A percentile compares a stretch with the other conserved stretches of the same genome.
Conservation (phyloP, 2,329 filamentous ascomycete genomes). For the Venturia nashicola region DNA sequence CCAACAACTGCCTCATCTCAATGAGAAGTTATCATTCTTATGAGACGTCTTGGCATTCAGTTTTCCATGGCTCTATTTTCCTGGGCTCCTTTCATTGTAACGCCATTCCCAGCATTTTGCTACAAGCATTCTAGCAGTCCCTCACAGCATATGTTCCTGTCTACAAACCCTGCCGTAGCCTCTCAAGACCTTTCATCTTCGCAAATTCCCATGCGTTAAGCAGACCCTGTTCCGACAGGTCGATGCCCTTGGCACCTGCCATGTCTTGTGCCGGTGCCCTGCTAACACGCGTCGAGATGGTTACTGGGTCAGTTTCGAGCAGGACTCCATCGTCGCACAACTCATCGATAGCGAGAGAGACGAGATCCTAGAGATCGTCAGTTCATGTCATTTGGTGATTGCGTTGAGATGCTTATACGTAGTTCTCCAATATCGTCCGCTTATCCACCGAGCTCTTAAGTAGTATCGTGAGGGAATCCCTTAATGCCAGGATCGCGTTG, state of each 20-base stretch:
- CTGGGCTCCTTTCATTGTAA: background rate
- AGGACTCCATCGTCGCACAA: constrained; percentile 41
- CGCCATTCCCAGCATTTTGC: background rate
- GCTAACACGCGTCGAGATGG: constrained; percentile 85
- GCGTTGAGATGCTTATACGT: constrained; percentile 60
- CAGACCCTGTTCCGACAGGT: constrained; percentile 89
- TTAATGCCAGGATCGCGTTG: constrained; percentile 75
- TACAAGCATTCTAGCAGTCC: background rate
- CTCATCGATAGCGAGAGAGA: constrained; percentile 88
- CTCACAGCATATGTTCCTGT: background rate
- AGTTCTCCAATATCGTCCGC: constrained; percentile 96
- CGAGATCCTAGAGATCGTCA: constrained; percentile 55
- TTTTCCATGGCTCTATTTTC: background rate
- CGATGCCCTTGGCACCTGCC: constrained; percentile 77
- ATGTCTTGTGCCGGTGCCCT: constrained; percentile 83
- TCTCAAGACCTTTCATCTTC: constrained; percentile 81
- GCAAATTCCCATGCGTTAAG: constrained; percentile 90
- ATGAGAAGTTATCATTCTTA: background rate
- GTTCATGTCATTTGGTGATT: background rate
- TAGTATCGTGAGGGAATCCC: constrained; percentile 79
- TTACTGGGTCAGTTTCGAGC: constrained; percentile 90
- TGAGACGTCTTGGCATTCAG: background rate
- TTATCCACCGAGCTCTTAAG: constrained; percentile 96
- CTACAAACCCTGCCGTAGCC: constrained; percentile 73
- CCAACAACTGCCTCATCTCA: background rate